Evolutionary conservation across 164 flowering plant genomes (phyloP), one percentile per base, ranked within the genome.

Genomic region (Piper betle): DNA sequence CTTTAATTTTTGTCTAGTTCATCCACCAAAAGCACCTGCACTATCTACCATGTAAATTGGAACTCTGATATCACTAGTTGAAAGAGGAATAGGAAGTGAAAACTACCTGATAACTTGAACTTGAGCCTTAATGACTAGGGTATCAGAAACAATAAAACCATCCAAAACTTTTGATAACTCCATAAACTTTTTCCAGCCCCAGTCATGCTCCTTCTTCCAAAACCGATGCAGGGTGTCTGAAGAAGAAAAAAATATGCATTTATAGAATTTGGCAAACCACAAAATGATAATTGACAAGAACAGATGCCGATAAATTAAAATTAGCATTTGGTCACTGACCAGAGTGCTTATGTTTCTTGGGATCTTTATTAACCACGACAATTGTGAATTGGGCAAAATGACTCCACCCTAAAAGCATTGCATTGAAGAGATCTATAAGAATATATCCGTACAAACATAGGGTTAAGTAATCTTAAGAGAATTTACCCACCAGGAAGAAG

Each of bases 151-250:
- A 81, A 89, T 71, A 80, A 91, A 91, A 19, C 98, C 98, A 75
- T 91, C 98, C 60, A 66, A 59, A 52, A 91, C 84, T 80, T 91
- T 88, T 17, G 96, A 78, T 39, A 88, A 78, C 82, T 91, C 98
- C 95, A 91, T 91, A 72, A 91, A 91, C 68, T 88, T 91, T 78
- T 88, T 91, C 97, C 97, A 91, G 11, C 97, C 97, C 97, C 97
- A 91, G 60, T 91, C 97, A 77, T 91, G 98, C 77, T 91, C 98
- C 75, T 91, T 91, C 85, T 91, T 91, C 81, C 95, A 82, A 61
- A 87, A 87, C 17, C 95, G 82, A 69, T 87, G 95, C 73, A 87
- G 73, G n/a, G 95, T 87, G 81, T 87, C 95, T 87, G 80, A 73
- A 78, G 59, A 62, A 63, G 19, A 64, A 37, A 59, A 54, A 10